Evolutionary conservation across 345 rosid genomes (phyloP).

Genomic region (Ailanthus altissimus): DNA sequence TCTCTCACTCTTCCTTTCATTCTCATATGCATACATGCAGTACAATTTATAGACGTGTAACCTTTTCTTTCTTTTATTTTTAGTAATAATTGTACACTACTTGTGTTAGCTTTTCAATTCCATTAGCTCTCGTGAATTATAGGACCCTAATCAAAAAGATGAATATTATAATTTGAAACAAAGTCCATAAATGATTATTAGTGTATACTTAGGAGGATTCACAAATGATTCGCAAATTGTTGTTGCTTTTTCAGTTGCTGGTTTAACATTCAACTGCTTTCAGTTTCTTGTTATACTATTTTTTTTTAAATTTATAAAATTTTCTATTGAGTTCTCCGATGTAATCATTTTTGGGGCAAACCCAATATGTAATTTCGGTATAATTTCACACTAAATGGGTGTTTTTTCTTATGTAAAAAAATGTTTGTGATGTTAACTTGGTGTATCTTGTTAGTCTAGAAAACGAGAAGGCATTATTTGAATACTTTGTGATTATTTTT

Average conservation of each 20-base stretch:
- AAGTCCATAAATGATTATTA: background rate
- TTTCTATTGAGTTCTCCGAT: background rate
- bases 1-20: background rate
- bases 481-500: background rate
- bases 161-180: background rate
- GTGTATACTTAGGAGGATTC: background rate
- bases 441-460: too few relatives aligned
- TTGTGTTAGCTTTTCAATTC: background rate
- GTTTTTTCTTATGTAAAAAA: too few relatives aligned
- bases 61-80: background rate
- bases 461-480: background rate
- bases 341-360: background rate
- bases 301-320: background rate
- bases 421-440: background rate
- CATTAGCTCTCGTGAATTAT: background rate
- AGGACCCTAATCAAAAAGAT: background rate
- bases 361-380: background rate
- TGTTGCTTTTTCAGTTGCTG: background rate
- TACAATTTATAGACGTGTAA: too few relatives aligned
- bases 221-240: too few relatives aligned
- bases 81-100: background rate
- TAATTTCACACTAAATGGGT: background rate
- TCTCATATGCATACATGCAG: background rate
- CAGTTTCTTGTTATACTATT: background rate
- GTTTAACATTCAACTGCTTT: background rate